Evolutionary conservation across 768 basidiomycete genomes (phyloP).

Genomic region (Tylopilus vinaceipallidus): DNA sequence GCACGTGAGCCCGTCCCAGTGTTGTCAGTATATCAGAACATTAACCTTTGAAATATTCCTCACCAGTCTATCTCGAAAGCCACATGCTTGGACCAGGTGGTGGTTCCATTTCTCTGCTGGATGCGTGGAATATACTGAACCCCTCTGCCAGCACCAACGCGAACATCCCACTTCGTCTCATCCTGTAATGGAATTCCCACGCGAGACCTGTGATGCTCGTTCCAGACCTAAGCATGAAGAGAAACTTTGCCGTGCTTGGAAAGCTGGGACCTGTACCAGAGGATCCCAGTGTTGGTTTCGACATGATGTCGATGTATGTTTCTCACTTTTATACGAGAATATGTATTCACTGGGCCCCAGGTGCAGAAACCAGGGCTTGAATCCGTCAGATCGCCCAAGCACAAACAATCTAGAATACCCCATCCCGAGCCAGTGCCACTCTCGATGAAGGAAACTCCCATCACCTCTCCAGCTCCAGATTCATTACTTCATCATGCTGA

Average conservation of each 20-base stretch:
- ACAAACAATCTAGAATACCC: neutral
- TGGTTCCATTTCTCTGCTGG: neutral
- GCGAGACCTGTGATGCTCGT: constrained; percentile 12
- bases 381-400: neutral
- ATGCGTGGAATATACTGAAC: neutral
- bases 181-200: neutral
- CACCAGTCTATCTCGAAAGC: neutral
- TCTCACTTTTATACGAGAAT: neutral
- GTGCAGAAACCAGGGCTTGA: constrained; percentile 10
- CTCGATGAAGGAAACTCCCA: neutral
- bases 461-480: neutral
- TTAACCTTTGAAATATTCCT: neutral
- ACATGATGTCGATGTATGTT: constrained; percentile 35
- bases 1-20: constrained; percentile 1
- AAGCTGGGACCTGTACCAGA: constrained; percentile 36
- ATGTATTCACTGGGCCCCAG: neutral
- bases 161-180: neutral
- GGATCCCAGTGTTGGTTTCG: constrained; percentile 36
- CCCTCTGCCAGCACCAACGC: neutral
- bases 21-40: neutral
- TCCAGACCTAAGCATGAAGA: constrained; percentile 23
- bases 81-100: neutral
- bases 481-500: neutral
- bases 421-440: neutral
- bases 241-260: constrained; percentile 33